phyloP scores from a whole-genome alignment of 768 basidiomycete genomes.

The Suillus cothurnatus region DNA sequence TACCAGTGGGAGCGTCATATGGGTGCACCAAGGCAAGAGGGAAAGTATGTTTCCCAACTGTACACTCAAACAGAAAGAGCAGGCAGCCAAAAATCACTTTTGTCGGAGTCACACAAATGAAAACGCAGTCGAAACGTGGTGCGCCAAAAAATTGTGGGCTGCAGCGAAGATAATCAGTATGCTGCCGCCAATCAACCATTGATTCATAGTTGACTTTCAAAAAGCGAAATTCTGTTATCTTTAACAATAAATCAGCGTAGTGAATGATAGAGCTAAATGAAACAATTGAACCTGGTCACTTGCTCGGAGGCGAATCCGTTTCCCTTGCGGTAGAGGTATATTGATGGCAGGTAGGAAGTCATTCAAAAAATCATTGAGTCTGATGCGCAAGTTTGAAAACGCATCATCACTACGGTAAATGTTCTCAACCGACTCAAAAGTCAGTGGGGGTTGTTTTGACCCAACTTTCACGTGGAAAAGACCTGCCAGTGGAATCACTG shows the following conservation, averaged over 20 bases:
- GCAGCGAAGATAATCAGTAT: conserved; percentile 30
- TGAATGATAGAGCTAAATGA: not conserved
- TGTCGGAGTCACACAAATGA: conserved; percentile 21
- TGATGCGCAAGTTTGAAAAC: too few species aligned
- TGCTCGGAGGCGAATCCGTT: not conserved
- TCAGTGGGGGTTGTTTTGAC: not conserved
- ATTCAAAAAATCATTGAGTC: not conserved
- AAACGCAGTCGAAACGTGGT: conserved; percentile 31
- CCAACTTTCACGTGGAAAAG: conserved; percentile 11
- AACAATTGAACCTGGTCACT: conserved; percentile 6
- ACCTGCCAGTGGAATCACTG: not conserved
- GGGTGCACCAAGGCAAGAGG: conserved; percentile 21
- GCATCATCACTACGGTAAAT: too few species aligned
- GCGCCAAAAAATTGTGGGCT: conserved; percentile 31
- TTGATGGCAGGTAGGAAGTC: not conserved
- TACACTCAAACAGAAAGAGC: conserved; percentile 21
- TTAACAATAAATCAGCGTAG: not conserved
- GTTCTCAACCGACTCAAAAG: not conserved
- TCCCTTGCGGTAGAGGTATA: not conserved
- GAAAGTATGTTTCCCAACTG: conserved; percentile 8
- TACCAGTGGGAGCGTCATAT: conserved; percentile 16
- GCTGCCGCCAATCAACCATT: conserved; percentile 28
- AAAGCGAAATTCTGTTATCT: conserved; percentile 30
- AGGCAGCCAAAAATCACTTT: conserved; percentile 22
- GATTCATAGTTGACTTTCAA: conserved; percentile 32